Evolutionary conservation across 2,329 filamentous ascomycete species (phyloP).

Genomic region (Talaromyces sp.): DNA sequence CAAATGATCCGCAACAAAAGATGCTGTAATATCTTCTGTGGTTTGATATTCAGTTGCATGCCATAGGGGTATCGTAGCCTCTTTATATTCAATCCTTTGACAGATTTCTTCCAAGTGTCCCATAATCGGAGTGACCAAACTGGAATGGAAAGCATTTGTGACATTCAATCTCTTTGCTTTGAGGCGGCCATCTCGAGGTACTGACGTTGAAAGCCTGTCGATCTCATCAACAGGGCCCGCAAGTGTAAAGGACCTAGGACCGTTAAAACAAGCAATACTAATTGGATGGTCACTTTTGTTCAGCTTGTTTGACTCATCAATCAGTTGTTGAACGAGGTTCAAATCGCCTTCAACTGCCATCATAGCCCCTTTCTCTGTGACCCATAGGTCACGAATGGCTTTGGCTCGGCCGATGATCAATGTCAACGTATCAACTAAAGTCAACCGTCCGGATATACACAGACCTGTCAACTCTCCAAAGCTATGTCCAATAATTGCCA

Average conservation of each 20-base stretch:
- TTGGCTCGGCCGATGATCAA: neutral
- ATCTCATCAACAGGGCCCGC: neutral
- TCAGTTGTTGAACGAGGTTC: neutral
- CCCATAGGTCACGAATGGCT: neutral
- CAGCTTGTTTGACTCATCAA: neutral
- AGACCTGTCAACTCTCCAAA: conserved; percentile 32
- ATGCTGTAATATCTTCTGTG: neutral
- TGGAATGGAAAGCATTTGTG: neutral
- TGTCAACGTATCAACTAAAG: conserved; percentile 18
- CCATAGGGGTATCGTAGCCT: neutral
- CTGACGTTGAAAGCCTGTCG: neutral
- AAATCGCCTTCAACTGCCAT: neutral
- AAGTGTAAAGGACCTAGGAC: neutral
- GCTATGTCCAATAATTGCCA: conserved; percentile 37
- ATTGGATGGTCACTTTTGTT: neutral
- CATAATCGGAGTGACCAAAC: neutral
- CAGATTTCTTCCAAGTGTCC: neutral
- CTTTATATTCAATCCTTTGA: neutral
- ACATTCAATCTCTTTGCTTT: neutral
- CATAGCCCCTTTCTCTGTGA: neutral
- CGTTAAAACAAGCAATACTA: neutral
- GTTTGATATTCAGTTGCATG: neutral
- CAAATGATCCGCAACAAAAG: neutral
- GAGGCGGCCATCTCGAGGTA: neutral
- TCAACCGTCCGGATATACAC: conserved; percentile 30